Evolutionary conservation across 495 filamentous ascomycete genomes (phyloP).

Genomic region (Penicillium verhagenii): DNA sequence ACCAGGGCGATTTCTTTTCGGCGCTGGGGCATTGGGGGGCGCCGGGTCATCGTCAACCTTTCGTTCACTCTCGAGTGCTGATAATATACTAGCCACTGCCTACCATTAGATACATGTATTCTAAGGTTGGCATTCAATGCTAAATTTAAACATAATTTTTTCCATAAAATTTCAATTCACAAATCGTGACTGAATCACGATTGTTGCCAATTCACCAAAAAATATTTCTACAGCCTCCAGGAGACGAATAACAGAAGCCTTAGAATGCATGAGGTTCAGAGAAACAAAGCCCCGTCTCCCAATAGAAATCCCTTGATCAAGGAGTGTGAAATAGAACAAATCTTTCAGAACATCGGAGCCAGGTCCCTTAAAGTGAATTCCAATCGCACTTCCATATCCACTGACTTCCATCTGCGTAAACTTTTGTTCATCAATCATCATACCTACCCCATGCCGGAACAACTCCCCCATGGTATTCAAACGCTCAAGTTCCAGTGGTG

Average conservation of each 20-base stretch:
- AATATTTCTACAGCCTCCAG: slow-evolving; percentile 1
- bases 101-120: too few relatives aligned
- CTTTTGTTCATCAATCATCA: background rate
- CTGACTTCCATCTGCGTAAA: background rate
- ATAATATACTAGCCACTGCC: too few relatives aligned
- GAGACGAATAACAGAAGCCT: slow-evolving; percentile 4
- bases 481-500: slow-evolving; percentile 8
- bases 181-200: too few relatives aligned
- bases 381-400: slow-evolving; percentile 11
- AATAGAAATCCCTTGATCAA: slow-evolving; percentile 4
- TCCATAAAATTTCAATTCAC: too few relatives aligned
- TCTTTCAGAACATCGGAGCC: slow-evolving; percentile 1
- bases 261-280: slow-evolving; percentile 8
- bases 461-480: slow-evolving; percentile 23
- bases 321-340: slow-evolving; percentile 6
- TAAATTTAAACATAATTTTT: too few relatives aligned
- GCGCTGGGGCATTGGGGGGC: too few relatives aligned
- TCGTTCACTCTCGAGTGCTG: too few relatives aligned
- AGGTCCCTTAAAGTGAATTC: slow-evolving; percentile 3
- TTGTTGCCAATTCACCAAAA: too few relatives aligned
- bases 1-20: too few relatives aligned
- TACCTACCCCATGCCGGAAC: slow-evolving; percentile 1
- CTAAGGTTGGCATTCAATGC: too few relatives aligned
- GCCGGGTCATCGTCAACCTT: too few relatives aligned
- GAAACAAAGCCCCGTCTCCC: slow-evolving; percentile 13